Percentiles rank a stretch among this genome's conserved stretches.
These are phyloP conservation scores for Scortechinia acanthostroma DNA, from an alignment of 2,329 filamentous ascomycete genomes.

Conservation along the genomic window DNA sequence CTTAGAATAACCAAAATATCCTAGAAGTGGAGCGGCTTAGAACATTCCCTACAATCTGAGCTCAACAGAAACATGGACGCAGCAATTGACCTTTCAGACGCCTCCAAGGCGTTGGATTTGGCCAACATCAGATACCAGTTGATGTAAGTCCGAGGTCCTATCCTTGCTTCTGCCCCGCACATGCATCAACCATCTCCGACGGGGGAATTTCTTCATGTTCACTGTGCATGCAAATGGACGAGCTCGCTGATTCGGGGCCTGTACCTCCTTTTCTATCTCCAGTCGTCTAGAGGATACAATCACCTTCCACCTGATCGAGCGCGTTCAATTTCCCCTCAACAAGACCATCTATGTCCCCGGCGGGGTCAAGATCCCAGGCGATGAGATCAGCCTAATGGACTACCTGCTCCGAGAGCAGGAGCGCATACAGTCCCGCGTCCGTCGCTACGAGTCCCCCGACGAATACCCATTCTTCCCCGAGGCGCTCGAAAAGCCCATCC, in stretches of 20 bases:
- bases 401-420: conserved; percentile 63
- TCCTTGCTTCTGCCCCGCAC: background rate
- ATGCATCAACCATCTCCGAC: too few relatives aligned
- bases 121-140: conserved; percentile 66
- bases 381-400: conserved; percentile 22
- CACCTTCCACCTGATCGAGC: conserved; percentile 70
- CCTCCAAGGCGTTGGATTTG: conserved; percentile 63
- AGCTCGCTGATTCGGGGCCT: too few relatives aligned
- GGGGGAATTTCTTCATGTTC: too few relatives aligned
- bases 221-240: too few relatives aligned
- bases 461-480: conserved; percentile 66
- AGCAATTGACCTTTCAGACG: conserved; percentile 62
- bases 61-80: conserved; percentile 50
- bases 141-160: conserved; percentile 41
- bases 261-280: conserved; percentile 4
- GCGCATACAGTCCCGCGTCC: conserved; percentile 56
- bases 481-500: conserved; percentile 47
- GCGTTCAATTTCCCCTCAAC: conserved; percentile 68
- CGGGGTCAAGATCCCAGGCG: conserved; percentile 56
- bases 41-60: too few relatives aligned
- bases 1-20: background rate
- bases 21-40: background rate
- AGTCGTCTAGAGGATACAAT: conserved; percentile 73
- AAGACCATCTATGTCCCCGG: conserved; percentile 55
- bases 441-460: conserved; percentile 62